phyloP scores from a whole-genome alignment of 768 basidiomycete genomes.

The Imleria badia region DNA sequence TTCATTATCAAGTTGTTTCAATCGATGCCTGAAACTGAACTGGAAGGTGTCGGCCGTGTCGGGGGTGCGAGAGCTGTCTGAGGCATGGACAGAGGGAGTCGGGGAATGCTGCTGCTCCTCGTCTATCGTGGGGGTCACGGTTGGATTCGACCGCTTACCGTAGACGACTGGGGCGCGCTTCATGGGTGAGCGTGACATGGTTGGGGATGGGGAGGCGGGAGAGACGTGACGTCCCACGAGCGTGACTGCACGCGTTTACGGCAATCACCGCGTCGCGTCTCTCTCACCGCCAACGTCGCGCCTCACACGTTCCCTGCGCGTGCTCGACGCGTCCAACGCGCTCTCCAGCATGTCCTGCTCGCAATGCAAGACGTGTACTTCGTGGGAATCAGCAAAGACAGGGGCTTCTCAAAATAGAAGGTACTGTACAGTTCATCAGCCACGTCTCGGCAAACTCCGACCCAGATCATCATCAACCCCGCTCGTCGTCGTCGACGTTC shows the following conservation, averaged over 20 bases:
- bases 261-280: constrained; percentile 27
- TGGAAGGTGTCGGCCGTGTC: constrained; percentile 27
- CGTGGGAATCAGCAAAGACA: constrained; percentile 12
- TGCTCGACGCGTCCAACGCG: constrained; percentile 10
- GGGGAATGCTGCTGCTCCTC: constrained; percentile 6
- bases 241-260: constrained; percentile 36
- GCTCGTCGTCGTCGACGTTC: constrained; percentile 19
- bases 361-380: background rate
- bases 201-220: background rate
- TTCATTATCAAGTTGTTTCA: constrained; percentile 43
- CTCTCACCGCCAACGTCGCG: background rate
- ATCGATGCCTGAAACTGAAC: constrained; percentile 44
- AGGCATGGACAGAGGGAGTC: constrained; percentile 12
- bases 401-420: constrained; percentile 19
- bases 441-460: constrained; percentile 30
- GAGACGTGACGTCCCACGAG: constrained; percentile 31
- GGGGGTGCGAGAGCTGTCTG: constrained; percentile 18
- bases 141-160: constrained; percentile 21
- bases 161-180: constrained; percentile 29
- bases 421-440: constrained; percentile 35
- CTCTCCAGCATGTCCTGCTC: background rate
- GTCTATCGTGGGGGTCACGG: background rate
- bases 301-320: background rate
- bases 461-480: background rate
- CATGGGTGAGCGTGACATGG: constrained; percentile 12